phyloP scores from a whole-genome alignment of 371 early-diverging fungal genomes.

The Mucor piriformis region DNA sequence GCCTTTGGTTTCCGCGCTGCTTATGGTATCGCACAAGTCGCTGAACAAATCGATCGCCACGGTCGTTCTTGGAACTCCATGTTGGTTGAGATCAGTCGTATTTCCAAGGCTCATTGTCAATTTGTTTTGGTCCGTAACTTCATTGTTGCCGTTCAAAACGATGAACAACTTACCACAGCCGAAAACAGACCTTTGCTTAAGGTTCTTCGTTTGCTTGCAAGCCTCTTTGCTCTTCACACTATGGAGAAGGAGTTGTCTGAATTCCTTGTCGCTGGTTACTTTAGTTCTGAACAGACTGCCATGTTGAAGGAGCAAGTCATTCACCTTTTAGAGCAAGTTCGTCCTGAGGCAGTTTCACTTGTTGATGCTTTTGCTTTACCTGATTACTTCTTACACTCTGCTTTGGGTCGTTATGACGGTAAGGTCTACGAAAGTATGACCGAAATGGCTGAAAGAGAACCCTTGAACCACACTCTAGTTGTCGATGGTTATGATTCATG shows the following conservation, averaged over 20 bases:
- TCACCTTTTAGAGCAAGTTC: conserved; percentile 54
- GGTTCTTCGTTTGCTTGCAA: conserved; percentile 32
- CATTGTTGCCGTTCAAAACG: conserved; percentile 49
- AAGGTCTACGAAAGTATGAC: conserved; percentile 74
- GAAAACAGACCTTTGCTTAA: conserved; percentile 45
- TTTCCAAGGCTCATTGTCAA: conserved; percentile 72
- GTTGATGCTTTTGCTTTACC: conserved; percentile 82
- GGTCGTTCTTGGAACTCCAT: conserved; percentile 70
- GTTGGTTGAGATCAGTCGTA: conserved; percentile 64
- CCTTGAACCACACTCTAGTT: conserved; percentile 64
- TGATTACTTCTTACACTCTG: conserved; percentile 76
- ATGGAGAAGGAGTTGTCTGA: conserved; percentile 71
- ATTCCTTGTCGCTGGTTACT: conserved; percentile 60
- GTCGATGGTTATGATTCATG: conserved; percentile 61
- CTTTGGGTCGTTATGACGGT: conserved; percentile 78
- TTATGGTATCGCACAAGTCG: conserved; percentile 55
- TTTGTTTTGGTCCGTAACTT: conserved; percentile 64
- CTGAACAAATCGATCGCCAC: conserved; percentile 56
- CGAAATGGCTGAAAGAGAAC: conserved; percentile 72
- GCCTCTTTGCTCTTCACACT: conserved; percentile 65
- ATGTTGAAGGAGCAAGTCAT: conserved; percentile 56
- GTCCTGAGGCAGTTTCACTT: conserved; percentile 72
- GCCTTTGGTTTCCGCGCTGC: conserved; percentile 75
- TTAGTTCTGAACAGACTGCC: conserved; percentile 52
- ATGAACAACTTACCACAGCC: conserved; percentile 25